Evolutionary conservation across 2,329 filamentous ascomycete species (phyloP).

Genomic region (Cercospora zeae-maydis): DNA sequence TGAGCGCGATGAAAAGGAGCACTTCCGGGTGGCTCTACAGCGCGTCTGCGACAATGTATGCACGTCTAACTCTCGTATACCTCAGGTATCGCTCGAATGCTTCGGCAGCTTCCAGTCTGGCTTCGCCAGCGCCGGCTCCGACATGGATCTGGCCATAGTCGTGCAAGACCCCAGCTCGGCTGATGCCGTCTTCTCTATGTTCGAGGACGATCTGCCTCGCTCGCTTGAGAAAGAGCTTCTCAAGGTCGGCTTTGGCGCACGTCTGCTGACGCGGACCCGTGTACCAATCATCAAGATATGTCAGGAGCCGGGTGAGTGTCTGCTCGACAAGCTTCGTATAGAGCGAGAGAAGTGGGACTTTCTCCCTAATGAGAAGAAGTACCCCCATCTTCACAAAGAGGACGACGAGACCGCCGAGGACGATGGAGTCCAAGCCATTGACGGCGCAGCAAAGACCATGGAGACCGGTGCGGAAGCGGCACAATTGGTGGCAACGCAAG

Average conservation of each 20-base stretch:
- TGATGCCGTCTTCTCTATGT: constrained; percentile 38
- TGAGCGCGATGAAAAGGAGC: constrained; percentile 68
- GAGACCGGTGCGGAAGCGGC: not conserved
- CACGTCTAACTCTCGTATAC: constrained; percentile 42
- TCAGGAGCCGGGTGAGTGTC: constrained; percentile 60
- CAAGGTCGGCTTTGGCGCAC: constrained; percentile 67
- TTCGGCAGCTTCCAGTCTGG: constrained; percentile 82
- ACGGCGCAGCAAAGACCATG: not conserved
- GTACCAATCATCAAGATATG: constrained; percentile 89
- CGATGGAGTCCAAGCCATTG: not conserved
- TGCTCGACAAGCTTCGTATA: constrained; percentile 59
- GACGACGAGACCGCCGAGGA: constrained; percentile 22
- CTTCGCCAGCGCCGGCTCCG: constrained; percentile 81
- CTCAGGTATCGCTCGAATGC: constrained; percentile 63
- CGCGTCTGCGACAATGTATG: constrained; percentile 60
- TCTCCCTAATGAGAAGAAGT: constrained; percentile 47
- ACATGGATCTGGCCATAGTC: constrained; percentile 82
- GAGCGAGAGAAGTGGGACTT: constrained; percentile 71
- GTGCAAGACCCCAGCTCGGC: constrained; percentile 44
- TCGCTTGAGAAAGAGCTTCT: constrained; percentile 72
- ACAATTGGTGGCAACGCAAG: not conserved
- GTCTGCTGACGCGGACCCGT: constrained; percentile 71
- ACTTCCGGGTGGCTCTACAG: constrained; percentile 64
- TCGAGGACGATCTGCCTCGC: constrained; percentile 61
- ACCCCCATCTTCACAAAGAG: constrained; percentile 33